Evolutionary conservation across 1,139 yeast species (phyloP).

Genomic region (Debaryomyces sp.): DNA sequence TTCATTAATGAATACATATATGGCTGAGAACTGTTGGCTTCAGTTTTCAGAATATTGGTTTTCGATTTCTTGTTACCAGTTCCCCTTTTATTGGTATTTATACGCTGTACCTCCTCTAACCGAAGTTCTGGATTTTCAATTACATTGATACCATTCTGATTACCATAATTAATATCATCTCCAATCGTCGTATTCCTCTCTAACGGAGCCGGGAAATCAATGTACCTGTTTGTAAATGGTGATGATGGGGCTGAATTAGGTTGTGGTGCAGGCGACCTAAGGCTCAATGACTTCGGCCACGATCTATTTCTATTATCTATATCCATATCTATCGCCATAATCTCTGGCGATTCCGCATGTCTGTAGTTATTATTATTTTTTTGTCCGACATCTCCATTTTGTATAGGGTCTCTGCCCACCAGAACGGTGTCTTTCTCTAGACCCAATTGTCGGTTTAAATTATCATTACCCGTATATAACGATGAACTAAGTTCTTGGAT

Average conservation of each 20-base stretch:
- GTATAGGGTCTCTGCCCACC: neutral
- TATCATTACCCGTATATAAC: neutral
- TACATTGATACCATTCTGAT: neutral
- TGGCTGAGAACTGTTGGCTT: no score
- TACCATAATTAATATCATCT: neutral
- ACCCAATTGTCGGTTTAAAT: neutral
- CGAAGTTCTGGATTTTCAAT: neutral
- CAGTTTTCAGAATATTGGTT: neutral
- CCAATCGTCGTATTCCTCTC: neutral
- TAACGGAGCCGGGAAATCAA: constrained; percentile 13
- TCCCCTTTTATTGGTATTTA: neutral
- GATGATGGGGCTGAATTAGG: constrained; percentile 18
- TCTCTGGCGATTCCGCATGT: neutral
- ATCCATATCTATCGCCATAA: neutral
- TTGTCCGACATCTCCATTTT: neutral
- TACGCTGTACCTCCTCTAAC: neutral
- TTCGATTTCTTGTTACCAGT: neutral
- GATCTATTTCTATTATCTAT: neutral
- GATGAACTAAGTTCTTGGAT: constrained; percentile 20
- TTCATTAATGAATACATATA: neutral
- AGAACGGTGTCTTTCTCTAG: neutral
- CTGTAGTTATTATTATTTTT: neutral
- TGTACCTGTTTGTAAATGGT: constrained; percentile 15
- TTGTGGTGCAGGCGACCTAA: constrained; percentile 15
- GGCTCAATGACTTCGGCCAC: constrained; percentile 11